Conservation (phyloP, 345 rosid species). For the Gossypium bickii region DNA sequence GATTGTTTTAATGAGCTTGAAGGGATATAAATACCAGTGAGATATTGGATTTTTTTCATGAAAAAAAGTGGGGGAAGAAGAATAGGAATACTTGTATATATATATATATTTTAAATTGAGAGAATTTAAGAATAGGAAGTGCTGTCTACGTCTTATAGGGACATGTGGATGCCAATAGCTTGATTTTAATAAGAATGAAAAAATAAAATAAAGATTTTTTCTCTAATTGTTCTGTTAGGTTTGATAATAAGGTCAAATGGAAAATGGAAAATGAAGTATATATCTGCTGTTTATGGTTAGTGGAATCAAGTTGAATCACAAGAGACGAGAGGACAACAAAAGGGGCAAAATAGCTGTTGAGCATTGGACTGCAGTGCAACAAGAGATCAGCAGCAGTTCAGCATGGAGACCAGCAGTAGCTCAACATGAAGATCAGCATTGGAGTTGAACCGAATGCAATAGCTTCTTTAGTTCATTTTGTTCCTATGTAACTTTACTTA, state of each 20-base stretch:
- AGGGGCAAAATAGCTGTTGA: too few relatives aligned
- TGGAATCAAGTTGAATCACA: not conserved
- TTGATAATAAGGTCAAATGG: not conserved
- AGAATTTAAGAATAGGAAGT: constrained; percentile 12
- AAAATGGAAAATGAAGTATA: not conserved
- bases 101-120: not conserved
- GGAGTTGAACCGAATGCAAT: not conserved
- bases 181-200: not conserved
- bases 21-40: not conserved
- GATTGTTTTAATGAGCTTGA: too few relatives aligned
- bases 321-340: too few relatives aligned
- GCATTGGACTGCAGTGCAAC: not conserved
- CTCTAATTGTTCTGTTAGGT: constrained; percentile 2
- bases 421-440: too few relatives aligned
- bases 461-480: too few relatives aligned
- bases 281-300: not conserved
- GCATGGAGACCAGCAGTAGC: too few relatives aligned
- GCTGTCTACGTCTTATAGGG: constrained; percentile 27
- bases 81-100: constrained; percentile 14
- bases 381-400: not conserved
- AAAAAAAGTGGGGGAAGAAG: not conserved
- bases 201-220: not conserved
- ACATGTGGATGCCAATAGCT: constrained; percentile 28
- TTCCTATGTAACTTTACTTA: too few relatives aligned
- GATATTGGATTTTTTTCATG: not conserved